Conservation (phyloP, 2,329 filamentous ascomycete species). For the Penicillium capsulatum region DNA sequence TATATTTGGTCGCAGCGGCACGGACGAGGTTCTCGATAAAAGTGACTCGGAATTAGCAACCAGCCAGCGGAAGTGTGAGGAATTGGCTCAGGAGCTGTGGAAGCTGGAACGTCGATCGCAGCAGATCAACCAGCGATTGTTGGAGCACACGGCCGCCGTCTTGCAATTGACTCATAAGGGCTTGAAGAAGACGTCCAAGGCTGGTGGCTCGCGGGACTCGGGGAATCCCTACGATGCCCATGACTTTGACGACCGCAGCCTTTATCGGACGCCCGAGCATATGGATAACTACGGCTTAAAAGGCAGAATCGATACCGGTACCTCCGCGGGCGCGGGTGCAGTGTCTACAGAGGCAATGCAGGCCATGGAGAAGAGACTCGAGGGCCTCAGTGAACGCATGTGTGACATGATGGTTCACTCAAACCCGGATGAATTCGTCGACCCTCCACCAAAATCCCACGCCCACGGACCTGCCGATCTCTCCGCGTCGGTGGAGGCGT, state of each 20-base stretch:
- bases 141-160: conserved; percentile 90
- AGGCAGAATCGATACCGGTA: conserved; percentile 18
- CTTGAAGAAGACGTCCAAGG: conserved; percentile 56
- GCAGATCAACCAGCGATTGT: conserved; percentile 67
- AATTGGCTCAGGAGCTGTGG: conserved; percentile 75
- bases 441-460: conserved; percentile 34
- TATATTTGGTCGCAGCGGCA: conserved; percentile 45
- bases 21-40: conserved; percentile 41
- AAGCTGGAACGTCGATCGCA: conserved; percentile 71
- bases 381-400: conserved; percentile 63
- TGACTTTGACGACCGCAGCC: conserved; percentile 71
- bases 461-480: conserved; percentile 19
- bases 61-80: conserved; percentile 78
- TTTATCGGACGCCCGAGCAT: conserved; percentile 67
- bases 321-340: conserved; percentile 7
- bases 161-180: conserved; percentile 83
- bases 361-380: conserved; percentile 62
- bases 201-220: conserved; percentile 62
- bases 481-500: conserved; percentile 44
- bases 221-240: conserved; percentile 68
- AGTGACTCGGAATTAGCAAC: conserved; percentile 70
- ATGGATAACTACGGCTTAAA: conserved; percentile 48
- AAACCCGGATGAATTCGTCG: conserved; percentile 34
- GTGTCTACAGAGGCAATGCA: conserved; percentile 49
- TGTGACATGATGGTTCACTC: conserved; percentile 60